Evolutionary conservation across 768 basidiomycete species (phyloP).

Genomic region (Suillus brevipes): DNA sequence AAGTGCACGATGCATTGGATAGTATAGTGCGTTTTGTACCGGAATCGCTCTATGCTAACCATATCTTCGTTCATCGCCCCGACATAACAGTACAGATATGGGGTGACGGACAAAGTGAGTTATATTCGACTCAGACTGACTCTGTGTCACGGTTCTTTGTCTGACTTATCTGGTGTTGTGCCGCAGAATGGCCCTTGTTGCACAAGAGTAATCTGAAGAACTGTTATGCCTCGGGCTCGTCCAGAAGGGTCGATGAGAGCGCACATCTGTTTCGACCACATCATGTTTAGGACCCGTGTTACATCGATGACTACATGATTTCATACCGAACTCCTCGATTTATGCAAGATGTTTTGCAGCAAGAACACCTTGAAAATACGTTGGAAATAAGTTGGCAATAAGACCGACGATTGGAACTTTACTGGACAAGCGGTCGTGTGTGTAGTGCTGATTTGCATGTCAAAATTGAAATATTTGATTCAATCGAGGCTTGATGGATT

Average conservation of each 20-base stretch:
- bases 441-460: background rate
- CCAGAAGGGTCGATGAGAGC: too few species aligned
- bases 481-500: too few species aligned
- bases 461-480: too few species aligned
- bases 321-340: background rate
- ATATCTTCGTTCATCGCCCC: background rate
- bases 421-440: background rate
- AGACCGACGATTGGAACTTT: background rate
- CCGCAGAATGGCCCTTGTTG: too few species aligned
- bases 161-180: background rate
- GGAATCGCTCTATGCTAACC: background rate
- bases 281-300: background rate
- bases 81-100: too few species aligned
- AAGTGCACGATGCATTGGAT: background rate
- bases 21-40: background rate
- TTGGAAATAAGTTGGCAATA: background rate
- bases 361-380: background rate
- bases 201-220: background rate
- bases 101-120: too few species aligned
- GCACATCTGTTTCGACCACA: background rate
- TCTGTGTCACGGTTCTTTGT: too few species aligned
- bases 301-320: background rate
- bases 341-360: too few species aligned
- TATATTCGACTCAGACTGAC: too few species aligned
- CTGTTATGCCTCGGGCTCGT: background rate